Evolutionary conservation across 2,329 filamentous ascomycete genomes (phyloP).

Genomic region (Aspergillus chevalieri): DNA sequence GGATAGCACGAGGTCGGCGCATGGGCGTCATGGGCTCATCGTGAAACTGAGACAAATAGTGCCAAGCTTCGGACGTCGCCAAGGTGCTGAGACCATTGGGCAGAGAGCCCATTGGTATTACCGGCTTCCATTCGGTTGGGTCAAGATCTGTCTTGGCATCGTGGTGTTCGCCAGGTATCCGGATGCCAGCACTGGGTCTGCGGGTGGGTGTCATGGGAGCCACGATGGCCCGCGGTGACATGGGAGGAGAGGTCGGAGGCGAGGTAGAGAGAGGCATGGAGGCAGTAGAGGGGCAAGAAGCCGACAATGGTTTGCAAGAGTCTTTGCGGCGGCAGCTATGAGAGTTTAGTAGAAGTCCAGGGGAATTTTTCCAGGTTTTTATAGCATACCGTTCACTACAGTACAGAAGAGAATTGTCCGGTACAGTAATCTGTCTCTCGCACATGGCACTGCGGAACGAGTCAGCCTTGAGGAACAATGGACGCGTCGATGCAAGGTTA

Average conservation of each 20-base stretch:
- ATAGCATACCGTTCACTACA: constrained; percentile 56
- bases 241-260: constrained; percentile 28
- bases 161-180: constrained; percentile 37
- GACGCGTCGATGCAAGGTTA: constrained; percentile 5
- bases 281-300: constrained; percentile 28
- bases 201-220: constrained; percentile 32
- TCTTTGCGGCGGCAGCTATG: constrained; percentile 43
- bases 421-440: constrained; percentile 59
- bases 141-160: constrained; percentile 41
- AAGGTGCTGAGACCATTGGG: constrained; percentile 11
- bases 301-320: constrained; percentile 40
- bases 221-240: constrained; percentile 32
- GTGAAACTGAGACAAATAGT: constrained; percentile 42
- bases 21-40: constrained; percentile 14
- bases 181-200: constrained; percentile 16
- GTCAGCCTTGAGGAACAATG: constrained; percentile 23
- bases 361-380: not conserved
- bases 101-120: constrained; percentile 25
- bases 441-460: constrained; percentile 51
- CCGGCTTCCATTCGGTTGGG: constrained; percentile 46
- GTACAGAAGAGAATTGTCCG: constrained; percentile 55
- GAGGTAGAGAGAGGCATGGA: constrained; percentile 22
- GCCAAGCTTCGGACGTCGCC: constrained; percentile 37
- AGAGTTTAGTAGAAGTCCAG: not conserved
- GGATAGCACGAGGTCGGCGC: constrained; percentile 12